Evolutionary conservation across 2,329 filamentous ascomycete species (phyloP).

Genomic region (Calonectria henricotiae): DNA sequence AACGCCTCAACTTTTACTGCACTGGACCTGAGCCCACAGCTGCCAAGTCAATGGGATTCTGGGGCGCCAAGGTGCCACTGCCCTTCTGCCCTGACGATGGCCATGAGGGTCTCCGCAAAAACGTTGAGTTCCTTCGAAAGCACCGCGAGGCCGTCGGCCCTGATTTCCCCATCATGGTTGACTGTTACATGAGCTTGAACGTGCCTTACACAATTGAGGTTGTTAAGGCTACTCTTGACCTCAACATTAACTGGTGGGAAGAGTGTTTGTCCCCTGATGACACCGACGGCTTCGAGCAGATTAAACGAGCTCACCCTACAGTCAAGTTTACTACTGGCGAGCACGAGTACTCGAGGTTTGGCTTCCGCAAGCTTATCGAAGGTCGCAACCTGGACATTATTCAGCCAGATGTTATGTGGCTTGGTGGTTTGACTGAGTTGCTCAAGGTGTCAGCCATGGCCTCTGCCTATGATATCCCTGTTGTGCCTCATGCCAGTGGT

Average conservation of each 20-base stretch:
- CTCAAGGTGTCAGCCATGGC: slow-evolving; percentile 92
- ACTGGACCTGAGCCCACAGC: slow-evolving; percentile 88
- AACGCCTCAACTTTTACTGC: slow-evolving; percentile 93
- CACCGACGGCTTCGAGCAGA: slow-evolving; percentile 89
- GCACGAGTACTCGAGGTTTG: slow-evolving; percentile 95
- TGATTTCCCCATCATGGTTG: slow-evolving; percentile 93
- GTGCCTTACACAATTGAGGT: slow-evolving; percentile 94
- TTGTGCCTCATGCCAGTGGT: slow-evolving; percentile 94
- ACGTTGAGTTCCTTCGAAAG: slow-evolving; percentile 89
- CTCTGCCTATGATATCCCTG: slow-evolving; percentile 92
- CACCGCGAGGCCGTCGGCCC: slow-evolving; percentile 89
- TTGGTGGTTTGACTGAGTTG: slow-evolving; percentile 92
- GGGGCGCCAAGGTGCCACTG: slow-evolving; percentile 90
- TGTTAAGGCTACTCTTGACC: slow-evolving; percentile 84
- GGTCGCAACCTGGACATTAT: slow-evolving; percentile 94
- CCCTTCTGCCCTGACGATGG: slow-evolving; percentile 94
- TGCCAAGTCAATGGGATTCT: slow-evolving; percentile 90
- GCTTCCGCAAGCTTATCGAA: slow-evolving; percentile 95
- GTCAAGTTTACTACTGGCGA: slow-evolving; percentile 97
- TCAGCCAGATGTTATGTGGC: slow-evolving; percentile 98
- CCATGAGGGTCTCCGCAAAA: slow-evolving; percentile 85
- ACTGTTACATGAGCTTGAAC: slow-evolving; percentile 97
- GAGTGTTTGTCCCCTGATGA: slow-evolving; percentile 94
- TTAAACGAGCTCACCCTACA: slow-evolving; percentile 92
- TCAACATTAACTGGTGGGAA: slow-evolving; percentile 98